Percentiles rank a stretch among this genome's conserved stretches.
Evolutionary conservation across 768 basidiomycete genomes (phyloP).

Genomic region (Lenzites betulinus): DNA sequence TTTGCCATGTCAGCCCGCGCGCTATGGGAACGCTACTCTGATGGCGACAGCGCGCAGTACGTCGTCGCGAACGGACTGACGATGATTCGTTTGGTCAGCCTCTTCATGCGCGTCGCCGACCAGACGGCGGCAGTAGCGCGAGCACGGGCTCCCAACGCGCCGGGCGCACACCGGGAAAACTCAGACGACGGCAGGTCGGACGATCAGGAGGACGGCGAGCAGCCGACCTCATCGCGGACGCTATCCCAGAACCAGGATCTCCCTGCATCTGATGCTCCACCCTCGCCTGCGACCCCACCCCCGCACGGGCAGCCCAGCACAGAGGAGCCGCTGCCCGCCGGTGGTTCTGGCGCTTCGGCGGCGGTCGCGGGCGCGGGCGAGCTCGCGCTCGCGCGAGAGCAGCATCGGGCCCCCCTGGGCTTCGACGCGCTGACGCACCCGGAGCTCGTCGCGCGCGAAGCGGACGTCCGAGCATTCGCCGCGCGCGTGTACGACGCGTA

Average conservation of each 20-base stretch:
- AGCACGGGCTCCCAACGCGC: background rate
- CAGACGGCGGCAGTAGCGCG: slow-evolving; percentile 13
- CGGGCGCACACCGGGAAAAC: slow-evolving; percentile 14
- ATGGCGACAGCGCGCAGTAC: slow-evolving; percentile 39
- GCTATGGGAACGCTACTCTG: slow-evolving; percentile 60
- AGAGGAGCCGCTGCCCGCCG: background rate
- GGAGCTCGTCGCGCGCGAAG: slow-evolving; percentile 29
- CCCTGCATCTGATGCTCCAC: slow-evolving; percentile 22
- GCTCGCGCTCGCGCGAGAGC: slow-evolving; percentile 1
- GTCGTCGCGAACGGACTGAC: slow-evolving; percentile 48
- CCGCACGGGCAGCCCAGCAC: slow-evolving; percentile 5
- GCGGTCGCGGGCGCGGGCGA: too few species aligned
- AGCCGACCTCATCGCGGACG: background rate
- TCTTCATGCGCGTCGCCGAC: slow-evolving; percentile 35
- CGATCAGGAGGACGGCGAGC: background rate
- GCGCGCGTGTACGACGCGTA: slow-evolving; percentile 48
- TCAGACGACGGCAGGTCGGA: background rate
- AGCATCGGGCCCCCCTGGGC: background rate
- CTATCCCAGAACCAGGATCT: slow-evolving; percentile 1
- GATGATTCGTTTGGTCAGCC: slow-evolving; percentile 53
- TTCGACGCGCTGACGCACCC: slow-evolving; percentile 11
- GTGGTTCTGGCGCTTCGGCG: slow-evolving; percentile 3
- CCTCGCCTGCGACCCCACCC: slow-evolving; percentile 11
- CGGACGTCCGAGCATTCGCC: slow-evolving; percentile 40
- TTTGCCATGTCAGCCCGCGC: slow-evolving; percentile 49